Base-by-base conservation (phyloP, 2,329 filamentous ascomycete genomes). In the Lecanosticta acicola region DNA sequence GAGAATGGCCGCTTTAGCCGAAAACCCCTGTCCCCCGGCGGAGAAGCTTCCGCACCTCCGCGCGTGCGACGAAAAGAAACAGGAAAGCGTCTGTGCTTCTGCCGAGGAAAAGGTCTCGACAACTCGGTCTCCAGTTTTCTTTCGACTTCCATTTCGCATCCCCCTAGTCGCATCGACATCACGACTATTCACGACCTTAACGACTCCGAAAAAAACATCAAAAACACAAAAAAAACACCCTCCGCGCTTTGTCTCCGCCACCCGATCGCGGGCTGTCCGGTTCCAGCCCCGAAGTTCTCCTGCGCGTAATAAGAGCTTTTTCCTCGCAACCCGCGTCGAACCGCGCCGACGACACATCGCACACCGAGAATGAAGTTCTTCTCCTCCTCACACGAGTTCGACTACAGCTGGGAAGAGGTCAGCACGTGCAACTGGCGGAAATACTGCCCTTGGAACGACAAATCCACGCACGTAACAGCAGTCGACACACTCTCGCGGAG, bases 331-430 rank as follows among this genome's bases (percentile, higher is more conserved):
- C 24, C 24, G 24, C 24, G 24, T 29, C 24, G 5, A 29, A 29
- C n/a, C 24, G 24, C 24, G 24, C 24, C 24, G 24, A 29, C 24
- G 24, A 29, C 24, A 11, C n/a, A 10, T 7, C 4, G 21, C 8
- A 21, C 7, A 24, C 5, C 37, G 29, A 32, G 21, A 33, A 55
- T 98, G 93, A 95, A 94, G 78, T 87, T 97, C 71, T 97, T 97
- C 65, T 87, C 87, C 59, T 94, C 88, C 63, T 75, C 77, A 32
- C 87, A 88, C 70, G 89, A 88, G 51, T 98, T 94, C 72, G 79
- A 95, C 73, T 98, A 98, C 77, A 94, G 91, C 37, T 98, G 93
- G 93, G 88, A 95, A 64, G 91, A 97, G 69, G 93, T 98, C 29
- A 95, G 89, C 19, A 89, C 88, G 11, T 89, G 87, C 66, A 98